Conservation (phyloP, 768 basidiomycete genomes). For the Flagelloscypha sp. region DNA sequence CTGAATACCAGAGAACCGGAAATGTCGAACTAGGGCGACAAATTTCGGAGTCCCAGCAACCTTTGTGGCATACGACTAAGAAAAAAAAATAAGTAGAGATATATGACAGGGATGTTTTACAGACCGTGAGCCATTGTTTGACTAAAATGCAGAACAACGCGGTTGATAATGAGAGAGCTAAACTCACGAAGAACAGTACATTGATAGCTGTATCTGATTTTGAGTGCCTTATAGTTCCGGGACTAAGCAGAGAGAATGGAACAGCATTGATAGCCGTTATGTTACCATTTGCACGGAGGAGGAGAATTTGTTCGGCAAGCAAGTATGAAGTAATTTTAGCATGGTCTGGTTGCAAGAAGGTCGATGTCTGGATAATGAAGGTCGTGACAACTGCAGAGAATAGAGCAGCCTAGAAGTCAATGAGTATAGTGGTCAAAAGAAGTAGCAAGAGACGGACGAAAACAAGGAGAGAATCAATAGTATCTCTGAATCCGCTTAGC, state of each 20-base stretch:
- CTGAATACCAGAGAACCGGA: constrained; percentile 8
- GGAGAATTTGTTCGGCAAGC: not conserved
- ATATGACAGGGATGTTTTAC: too few species aligned
- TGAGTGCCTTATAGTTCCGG: not conserved
- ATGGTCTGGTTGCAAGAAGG: not conserved
- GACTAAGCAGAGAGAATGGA: too few species aligned
- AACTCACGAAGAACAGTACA: constrained; percentile 14
- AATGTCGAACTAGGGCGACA: not conserved
- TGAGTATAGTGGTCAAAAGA: not conserved
- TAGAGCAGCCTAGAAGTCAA: not conserved
- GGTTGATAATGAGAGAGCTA: constrained; percentile 13
- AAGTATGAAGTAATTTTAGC: not conserved
- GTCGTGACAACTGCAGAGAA: constrained; percentile 3
- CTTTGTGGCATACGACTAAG: too few species aligned
- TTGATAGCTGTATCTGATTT: constrained; percentile 11
- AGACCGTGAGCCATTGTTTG: constrained; percentile 18
- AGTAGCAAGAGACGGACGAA: not conserved
- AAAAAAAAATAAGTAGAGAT: too few species aligned
- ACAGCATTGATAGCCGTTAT: too few species aligned
- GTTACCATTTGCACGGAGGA: not conserved
- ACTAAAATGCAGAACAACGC: constrained; percentile 16
- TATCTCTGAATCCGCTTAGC: not conserved
- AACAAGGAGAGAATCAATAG: not conserved
- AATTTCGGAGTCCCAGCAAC: constrained; percentile 2
- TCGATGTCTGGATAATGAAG: not conserved